These are phyloP conservation scores for Magnolia officinalis DNA, from an alignment of 164 flowering plant genomes.

Conservation along the genomic window DNA sequence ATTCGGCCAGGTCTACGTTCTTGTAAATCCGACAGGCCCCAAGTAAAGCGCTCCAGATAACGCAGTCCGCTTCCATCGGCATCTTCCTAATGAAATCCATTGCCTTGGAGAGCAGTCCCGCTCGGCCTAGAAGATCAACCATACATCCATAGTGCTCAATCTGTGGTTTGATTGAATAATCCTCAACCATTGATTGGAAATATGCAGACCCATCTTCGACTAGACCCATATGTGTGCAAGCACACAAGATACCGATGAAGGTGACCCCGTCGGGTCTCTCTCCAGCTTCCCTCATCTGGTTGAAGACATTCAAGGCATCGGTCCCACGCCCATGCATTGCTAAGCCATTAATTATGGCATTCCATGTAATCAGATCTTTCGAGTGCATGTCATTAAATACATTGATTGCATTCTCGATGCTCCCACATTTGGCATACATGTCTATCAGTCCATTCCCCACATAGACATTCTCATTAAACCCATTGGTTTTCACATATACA, in stretches of 20 bases:
- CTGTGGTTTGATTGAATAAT: conserved; percentile 41
- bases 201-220: conserved; percentile 46
- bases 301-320: conserved; percentile 48
- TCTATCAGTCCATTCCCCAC: conserved; percentile 61
- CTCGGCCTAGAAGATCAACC: conserved; percentile 61
- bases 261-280: conserved; percentile 64
- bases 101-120: conserved; percentile 55
- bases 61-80: conserved; percentile 69
- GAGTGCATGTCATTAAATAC: conserved; percentile 43
- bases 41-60: conserved; percentile 66
- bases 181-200: conserved; percentile 49
- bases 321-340: conserved; percentile 62
- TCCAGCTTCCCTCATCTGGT: conserved; percentile 39
- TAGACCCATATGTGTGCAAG: conserved; percentile 73
- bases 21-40: conserved; percentile 59
- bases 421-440: conserved; percentile 77
- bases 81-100: conserved; percentile 44
- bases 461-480: conserved; percentile 40
- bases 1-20: conserved; percentile 52
- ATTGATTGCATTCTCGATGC: conserved; percentile 39
- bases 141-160: conserved; percentile 83
- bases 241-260: conserved; percentile 55
- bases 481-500: conserved; percentile 43
- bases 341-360: conserved; percentile 52
- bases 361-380: conserved; percentile 73